Base-by-base conservation (phyloP, 2,329 filamentous ascomycete species). In the Colletotrichum tropicale region DNA sequence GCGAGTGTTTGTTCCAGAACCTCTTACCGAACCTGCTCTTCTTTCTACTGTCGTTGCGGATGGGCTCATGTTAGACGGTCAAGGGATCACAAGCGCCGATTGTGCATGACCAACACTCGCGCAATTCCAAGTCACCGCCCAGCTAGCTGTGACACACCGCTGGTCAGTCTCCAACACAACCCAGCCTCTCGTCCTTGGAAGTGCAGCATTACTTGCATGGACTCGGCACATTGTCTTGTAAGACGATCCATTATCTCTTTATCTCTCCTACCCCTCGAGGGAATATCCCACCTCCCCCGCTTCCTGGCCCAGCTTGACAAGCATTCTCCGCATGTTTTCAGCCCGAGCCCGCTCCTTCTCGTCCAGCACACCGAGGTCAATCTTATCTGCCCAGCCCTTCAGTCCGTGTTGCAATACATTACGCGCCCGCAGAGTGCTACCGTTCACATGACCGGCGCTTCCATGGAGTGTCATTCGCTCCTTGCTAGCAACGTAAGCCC, bases 321-420 rank as follows among this genome's bases (percentile, higher is more conserved):
- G 84, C 66, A 90, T 87, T 75, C 86, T 85, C 76, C 92, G 89
- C 93, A 95, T 95, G 28, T 80, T 89, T 82, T 91, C 89, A 1
- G 93, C 93, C 78, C 88, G 85, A 79, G 79, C 80, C 77, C 86
- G 88, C 78, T 86, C 82, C 62, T 79, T 83, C 77, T 86, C 87
- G 8, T 79, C 82, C 74, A 92, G 79, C 16, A 76, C 83, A 38
- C 83, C 84, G 71, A 95, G 91, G 80, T 93, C 88, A 76, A 91
- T 90, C 28, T 85, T 79, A 36, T 87, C 88, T 8, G 94, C 92
- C 92, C 93, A 95, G 58, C 85, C 86, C 6, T 93, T 93, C 26
- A 95, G 88, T 6, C 93, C 94, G 84, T 95, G 94, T 88, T 95
- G 94, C 81, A 95, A 83, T 77, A 95, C 93, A 83, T 95, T 95